phyloP scores from a whole-genome alignment of 441 rosid species.

The Cnidoscolus chayamansa region DNA sequence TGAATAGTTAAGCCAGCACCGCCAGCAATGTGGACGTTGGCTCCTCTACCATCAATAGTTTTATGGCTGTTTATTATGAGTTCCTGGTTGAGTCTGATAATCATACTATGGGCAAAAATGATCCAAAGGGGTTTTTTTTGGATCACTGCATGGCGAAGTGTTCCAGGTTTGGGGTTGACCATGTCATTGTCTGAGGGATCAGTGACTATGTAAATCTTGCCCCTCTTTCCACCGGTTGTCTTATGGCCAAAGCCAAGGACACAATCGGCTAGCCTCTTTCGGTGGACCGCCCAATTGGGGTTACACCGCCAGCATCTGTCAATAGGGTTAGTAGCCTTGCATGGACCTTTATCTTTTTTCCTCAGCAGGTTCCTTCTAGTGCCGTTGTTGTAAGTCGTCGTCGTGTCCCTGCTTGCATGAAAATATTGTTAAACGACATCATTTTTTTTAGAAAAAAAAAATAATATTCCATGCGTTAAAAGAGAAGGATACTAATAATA shows the following conservation, averaged over 20 bases:
- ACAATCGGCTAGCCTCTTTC: slow-evolving; percentile 61
- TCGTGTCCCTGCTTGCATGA: slow-evolving; percentile 23
- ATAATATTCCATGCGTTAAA: too few relatives aligned
- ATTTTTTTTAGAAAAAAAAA: too few relatives aligned
- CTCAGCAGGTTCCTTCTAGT: slow-evolving; percentile 13
- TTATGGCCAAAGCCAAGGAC: slow-evolving; percentile 77
- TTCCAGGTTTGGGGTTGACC: slow-evolving; percentile 70
- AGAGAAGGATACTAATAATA: too few relatives aligned
- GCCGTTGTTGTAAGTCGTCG: neutral
- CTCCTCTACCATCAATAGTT: slow-evolving; percentile 77
- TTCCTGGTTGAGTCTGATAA: slow-evolving; percentile 65
- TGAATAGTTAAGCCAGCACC: slow-evolving; percentile 67
- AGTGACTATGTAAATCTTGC: slow-evolving; percentile 62
- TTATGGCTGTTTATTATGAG: slow-evolving; percentile 53
- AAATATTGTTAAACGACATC: neutral
- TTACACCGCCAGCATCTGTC: slow-evolving; percentile 74
- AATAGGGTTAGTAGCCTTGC: slow-evolving; percentile 41
- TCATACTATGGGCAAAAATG: slow-evolving; percentile 66
- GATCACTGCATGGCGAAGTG: slow-evolving; percentile 82
- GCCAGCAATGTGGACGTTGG: slow-evolving; percentile 43
- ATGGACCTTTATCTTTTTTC: slow-evolving; percentile 4
- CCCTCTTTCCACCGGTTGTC: slow-evolving; percentile 69
- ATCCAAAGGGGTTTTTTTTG: slow-evolving; percentile 79
- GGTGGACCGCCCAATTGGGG: slow-evolving; percentile 47
- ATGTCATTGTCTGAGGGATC: slow-evolving; percentile 73